Base-by-base conservation (phyloP, 805 yeast genomes). In the Candida patagonica region DNA sequence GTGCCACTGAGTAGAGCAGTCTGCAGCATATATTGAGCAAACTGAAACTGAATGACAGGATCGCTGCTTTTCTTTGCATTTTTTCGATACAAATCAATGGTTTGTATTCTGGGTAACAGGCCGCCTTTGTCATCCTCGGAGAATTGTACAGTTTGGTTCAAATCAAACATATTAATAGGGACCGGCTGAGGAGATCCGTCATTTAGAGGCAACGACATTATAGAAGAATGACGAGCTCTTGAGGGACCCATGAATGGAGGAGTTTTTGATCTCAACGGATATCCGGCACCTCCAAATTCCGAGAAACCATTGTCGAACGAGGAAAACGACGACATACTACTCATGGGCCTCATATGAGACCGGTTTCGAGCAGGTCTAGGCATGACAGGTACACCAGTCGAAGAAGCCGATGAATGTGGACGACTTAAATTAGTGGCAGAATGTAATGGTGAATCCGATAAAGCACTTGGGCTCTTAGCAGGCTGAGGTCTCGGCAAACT, bases 1-100 rank as follows among this genome's bases (percentile, higher is more conserved):
- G 53, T 42, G 20, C 53, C 53, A 6, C 60, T 51, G 20, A 55
- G 44, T 23, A 88, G 67, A 1, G 94, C 95, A 1, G 94, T 82
- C 57, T 84, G 89, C 38, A 86, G 63, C 78, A 84, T 79, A 58
- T 82, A 85, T 61, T 86, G 92, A 1, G 96, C 96, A 56, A 84
- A 87, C 54, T 86, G 86, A 59, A 86, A 85, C 50, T 87, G 71
- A n/a, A 85, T 80, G 15, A 73, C 76, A 0, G 95, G 94, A 54
- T 89, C 95, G 53, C 78, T 80, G 16, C 86, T 74, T 52, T 79
- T 83, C 51, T 80, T 80, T 4, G 94, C 95, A 55, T 85, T 88
- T 48, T 80, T 73, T 40, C 92, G 71, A 64, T 89, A 88, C 67
- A 85, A 69, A 49, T 88, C 95, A 42, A 89, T 74, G 4, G 96